These are phyloP conservation scores for Hypoxylon crocopeplum DNA, from an alignment of 495 filamentous ascomycete genomes.

Conservation along the genomic window DNA sequence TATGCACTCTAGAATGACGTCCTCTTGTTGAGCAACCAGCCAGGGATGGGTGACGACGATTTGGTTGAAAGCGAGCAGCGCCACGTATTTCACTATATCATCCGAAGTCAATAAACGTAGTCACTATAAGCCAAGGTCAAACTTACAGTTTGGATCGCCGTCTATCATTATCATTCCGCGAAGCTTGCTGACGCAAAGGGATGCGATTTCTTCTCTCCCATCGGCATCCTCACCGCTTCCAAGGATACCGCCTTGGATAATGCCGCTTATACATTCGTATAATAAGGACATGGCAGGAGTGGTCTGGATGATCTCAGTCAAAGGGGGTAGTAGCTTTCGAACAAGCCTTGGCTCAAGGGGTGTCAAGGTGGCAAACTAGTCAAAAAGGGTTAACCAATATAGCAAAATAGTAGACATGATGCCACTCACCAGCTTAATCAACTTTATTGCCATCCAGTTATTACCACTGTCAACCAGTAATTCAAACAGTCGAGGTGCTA, in stretches of 20 bases:
- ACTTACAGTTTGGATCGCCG: constrained; percentile 88
- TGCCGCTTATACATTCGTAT: constrained; percentile 98
- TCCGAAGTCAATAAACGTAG: constrained; percentile 16
- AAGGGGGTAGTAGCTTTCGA: constrained; percentile 90
- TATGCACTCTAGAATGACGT: constrained; percentile 94
- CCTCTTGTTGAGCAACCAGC: constrained; percentile 87
- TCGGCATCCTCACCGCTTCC: constrained; percentile 75
- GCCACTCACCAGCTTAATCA: constrained; percentile 86
- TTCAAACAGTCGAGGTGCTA: constrained; percentile 91
- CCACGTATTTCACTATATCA: constrained; percentile 89
- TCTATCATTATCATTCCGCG: constrained; percentile 92
- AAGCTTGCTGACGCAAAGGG: constrained; percentile 89
- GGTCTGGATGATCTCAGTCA: constrained; percentile 90
- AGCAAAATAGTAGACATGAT: not conserved
- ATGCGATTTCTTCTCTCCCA: constrained; percentile 91
- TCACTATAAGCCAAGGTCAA: not conserved
- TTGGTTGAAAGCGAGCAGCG: constrained; percentile 89
- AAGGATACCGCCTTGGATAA: constrained; percentile 94
- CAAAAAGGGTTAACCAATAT: constrained; percentile 37
- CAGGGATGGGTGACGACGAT: constrained; percentile 89
- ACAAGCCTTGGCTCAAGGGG: constrained; percentile 90
- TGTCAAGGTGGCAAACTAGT: constrained; percentile 90
- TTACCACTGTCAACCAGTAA: constrained; percentile 91
- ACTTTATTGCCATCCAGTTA: constrained; percentile 99
- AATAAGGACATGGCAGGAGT: constrained; percentile 95